Conservation (phyloP, 768 basidiomycete genomes). For the Lactarius hatsudake region DNA sequence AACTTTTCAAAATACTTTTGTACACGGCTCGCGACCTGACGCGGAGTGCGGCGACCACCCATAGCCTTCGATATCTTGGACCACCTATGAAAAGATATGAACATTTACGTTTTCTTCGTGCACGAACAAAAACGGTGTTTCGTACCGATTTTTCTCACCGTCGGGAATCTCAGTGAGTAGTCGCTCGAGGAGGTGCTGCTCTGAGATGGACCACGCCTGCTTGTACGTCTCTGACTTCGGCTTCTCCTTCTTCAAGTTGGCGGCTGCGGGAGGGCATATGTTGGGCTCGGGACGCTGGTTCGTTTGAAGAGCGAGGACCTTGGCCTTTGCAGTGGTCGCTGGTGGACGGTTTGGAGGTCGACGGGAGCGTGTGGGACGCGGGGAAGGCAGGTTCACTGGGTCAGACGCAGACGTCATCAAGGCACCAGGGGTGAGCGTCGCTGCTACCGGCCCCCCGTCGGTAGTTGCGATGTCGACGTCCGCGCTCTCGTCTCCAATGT, state of each 20-base stretch:
- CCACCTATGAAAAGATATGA: conserved; percentile 65
- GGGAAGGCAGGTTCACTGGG: not conserved
- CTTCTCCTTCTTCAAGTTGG: conserved; percentile 32
- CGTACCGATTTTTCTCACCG: conserved; percentile 70
- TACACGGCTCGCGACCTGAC: conserved; percentile 88
- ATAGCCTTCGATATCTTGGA: conserved; percentile 79
- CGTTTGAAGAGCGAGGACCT: conserved; percentile 2
- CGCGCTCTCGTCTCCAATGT: conserved; percentile 57
- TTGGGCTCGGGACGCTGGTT: conserved; percentile 4
- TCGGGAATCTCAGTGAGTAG: conserved; percentile 74
- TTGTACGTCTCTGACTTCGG: conserved; percentile 76
- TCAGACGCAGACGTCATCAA: conserved; percentile 2
- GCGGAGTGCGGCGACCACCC: conserved; percentile 69
- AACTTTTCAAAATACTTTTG: conserved; percentile 87
- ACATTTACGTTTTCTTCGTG: conserved; percentile 34
- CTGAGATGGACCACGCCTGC: conserved; percentile 70
- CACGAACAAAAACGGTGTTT: conserved; percentile 11
- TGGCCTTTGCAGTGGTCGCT: conserved; percentile 16
- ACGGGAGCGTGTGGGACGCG: conserved; percentile 12
- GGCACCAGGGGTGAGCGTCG: not conserved
- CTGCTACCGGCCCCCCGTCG: conserved; percentile 10
- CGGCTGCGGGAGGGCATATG: not conserved
- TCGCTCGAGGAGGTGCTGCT: conserved; percentile 74
- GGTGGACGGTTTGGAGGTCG: not conserved
- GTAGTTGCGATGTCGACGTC: conserved; percentile 52